Conservation (phyloP, 805 yeast species). For the Candida wancherniae region DNA sequence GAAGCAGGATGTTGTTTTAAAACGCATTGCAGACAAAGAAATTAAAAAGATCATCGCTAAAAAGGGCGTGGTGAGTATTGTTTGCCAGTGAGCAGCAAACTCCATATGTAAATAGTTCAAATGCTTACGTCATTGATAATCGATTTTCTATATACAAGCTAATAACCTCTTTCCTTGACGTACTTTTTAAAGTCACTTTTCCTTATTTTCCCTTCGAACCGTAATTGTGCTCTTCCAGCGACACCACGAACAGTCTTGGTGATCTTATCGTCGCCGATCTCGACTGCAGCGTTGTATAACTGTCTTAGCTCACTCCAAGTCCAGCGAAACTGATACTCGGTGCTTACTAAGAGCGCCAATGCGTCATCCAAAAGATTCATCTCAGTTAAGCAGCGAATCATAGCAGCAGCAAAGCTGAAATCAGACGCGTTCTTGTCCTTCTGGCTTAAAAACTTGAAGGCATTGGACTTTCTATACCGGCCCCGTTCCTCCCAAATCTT, state of each 20-base stretch:
- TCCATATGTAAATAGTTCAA: too few species aligned
- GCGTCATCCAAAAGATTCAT: slow-evolving; percentile 65
- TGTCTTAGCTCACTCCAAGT: slow-evolving; percentile 34
- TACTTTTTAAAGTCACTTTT: slow-evolving; percentile 30
- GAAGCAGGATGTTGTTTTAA: slow-evolving; percentile 15
- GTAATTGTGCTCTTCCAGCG: slow-evolving; percentile 32
- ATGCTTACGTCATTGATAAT: too few species aligned
- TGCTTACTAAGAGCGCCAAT: slow-evolving; percentile 57
- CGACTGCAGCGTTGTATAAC: slow-evolving; percentile 27
- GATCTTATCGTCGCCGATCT: slow-evolving; percentile 27
- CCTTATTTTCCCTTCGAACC: slow-evolving; percentile 36
- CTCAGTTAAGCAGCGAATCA: slow-evolving; percentile 56
- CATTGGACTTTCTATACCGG: slow-evolving; percentile 49
- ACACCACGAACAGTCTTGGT: slow-evolving; percentile 30
- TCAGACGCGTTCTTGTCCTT: slow-evolving; percentile 44
- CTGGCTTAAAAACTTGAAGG: slow-evolving; percentile 41
- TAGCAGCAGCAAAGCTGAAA: slow-evolving; percentile 65
- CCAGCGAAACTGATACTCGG: slow-evolving; percentile 72
- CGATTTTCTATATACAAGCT: slow-evolving; percentile 9
- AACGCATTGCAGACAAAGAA: slow-evolving; percentile 37
- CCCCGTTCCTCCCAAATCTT: slow-evolving; percentile 80
- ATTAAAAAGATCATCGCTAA: slow-evolving; percentile 56
- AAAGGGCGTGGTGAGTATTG: slow-evolving; percentile 43
- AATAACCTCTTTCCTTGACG: slow-evolving; percentile 30
- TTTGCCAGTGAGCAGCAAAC: slow-evolving; percentile 15